These are phyloP conservation scores for Hirschfeldia incana DNA, from an alignment of 345 rosid species.

Conservation along the genomic window DNA sequence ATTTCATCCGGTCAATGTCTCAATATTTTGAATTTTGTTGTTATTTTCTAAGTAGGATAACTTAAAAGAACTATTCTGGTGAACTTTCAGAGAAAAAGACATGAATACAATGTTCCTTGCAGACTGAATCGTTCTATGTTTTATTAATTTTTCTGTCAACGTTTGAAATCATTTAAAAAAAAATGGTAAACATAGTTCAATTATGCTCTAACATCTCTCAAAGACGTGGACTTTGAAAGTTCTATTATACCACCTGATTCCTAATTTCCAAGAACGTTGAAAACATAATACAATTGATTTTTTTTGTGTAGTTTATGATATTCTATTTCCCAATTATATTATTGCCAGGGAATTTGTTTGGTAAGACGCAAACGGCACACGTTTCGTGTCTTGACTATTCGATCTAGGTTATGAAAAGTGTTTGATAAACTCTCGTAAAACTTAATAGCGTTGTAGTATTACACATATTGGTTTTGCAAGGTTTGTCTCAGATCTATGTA, in stretches of 20 bases:
- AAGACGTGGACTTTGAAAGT: not conserved
- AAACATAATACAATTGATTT: not conserved
- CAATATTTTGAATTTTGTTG: not conserved
- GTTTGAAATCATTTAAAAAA: not conserved
- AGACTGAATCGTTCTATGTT: not conserved
- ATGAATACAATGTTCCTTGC: not conserved
- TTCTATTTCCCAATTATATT: not conserved
- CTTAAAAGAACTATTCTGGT: constrained; percentile 1
- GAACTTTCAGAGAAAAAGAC: not conserved
- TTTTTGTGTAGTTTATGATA: not conserved
- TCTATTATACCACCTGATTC: not conserved
- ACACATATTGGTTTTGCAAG: not conserved
- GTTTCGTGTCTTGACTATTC: constrained; percentile 2
- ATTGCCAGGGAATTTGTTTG: not conserved
- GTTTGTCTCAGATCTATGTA: not conserved
- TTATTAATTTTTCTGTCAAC: not conserved
- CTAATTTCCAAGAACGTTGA: not conserved
- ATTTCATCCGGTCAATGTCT: not conserved
- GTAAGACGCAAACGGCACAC: constrained; percentile 1
- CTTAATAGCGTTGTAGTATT: not conserved
- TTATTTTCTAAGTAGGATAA: not conserved
- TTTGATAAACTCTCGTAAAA: not conserved
- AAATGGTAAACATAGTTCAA: not conserved
- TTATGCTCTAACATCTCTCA: not conserved
- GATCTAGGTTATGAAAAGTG: not conserved